A percentile compares a stretch with the other conserved stretches of the same genome.
Conservation (phyloP, 148 eudicot species). For the Salicornia ramosissima region DNA sequence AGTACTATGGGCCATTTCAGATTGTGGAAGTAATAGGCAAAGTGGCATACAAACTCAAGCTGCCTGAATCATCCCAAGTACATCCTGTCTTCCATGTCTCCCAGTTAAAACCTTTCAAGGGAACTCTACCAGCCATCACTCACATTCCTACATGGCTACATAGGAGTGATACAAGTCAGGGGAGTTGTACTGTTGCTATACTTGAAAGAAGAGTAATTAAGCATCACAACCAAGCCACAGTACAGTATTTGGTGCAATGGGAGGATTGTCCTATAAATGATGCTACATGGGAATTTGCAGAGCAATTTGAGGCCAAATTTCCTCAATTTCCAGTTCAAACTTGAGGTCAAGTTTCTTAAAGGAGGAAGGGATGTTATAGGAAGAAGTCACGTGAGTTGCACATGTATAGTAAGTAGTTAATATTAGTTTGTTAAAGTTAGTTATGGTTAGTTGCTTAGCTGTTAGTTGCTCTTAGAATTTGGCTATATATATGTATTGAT, state of each 20-base stretch:
- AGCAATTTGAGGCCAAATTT: too few relatives aligned
- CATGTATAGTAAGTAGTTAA: too few relatives aligned
- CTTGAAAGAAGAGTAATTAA: neutral
- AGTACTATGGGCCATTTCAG: constrained; percentile 5
- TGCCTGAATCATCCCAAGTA: neutral
- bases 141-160: neutral
- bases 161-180: too few relatives aligned
- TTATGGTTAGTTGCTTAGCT: too few relatives aligned
- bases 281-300: neutral
- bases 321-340: too few relatives aligned
- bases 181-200: neutral
- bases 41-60: neutral
- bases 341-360: too few relatives aligned
- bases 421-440: too few relatives aligned
- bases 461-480: too few relatives aligned
- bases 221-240: neutral
- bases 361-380: too few relatives aligned
- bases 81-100: constrained; percentile 8
- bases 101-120: neutral
- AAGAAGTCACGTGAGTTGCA: too few relatives aligned
- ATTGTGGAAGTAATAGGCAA: neutral
- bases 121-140: neutral
- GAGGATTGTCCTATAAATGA: neutral
- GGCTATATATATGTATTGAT: too few relatives aligned
- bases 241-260: neutral